phyloP scores from a whole-genome alignment of 2,329 filamentous ascomycete species.

The Sclerotinia borealis region DNA sequence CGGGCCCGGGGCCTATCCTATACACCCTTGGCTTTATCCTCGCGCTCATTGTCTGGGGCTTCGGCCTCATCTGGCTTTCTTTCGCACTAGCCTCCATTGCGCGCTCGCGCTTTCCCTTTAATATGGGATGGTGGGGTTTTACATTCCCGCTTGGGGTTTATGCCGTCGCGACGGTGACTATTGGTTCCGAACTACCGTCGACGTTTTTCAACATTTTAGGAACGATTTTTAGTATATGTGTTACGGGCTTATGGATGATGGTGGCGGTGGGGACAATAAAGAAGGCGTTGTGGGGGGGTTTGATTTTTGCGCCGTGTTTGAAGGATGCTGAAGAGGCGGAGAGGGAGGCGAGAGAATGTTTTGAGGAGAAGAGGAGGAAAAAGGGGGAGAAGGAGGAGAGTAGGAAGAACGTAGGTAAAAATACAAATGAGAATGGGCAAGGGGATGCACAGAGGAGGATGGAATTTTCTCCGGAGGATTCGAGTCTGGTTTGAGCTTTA shows the following conservation, averaged over 20 bases:
- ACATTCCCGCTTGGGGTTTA: slow-evolving; percentile 55
- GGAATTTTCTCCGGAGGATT: no score
- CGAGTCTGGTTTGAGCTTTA: not conserved
- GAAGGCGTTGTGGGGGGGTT: slow-evolving; percentile 41
- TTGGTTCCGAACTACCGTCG: slow-evolving; percentile 47
- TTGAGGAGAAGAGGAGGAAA: not conserved
- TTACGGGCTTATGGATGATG: slow-evolving; percentile 50
- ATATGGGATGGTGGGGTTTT: slow-evolving; percentile 59
- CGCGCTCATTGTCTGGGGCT: slow-evolving; percentile 51
- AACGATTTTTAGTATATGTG: slow-evolving; percentile 43
- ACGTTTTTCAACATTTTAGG: slow-evolving; percentile 51
- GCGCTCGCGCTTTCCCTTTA: slow-evolving; percentile 47
- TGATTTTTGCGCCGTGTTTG: slow-evolving; percentile 51
- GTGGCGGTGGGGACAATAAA: slow-evolving; percentile 44
- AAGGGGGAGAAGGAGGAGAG: not conserved
- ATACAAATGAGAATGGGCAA: not conserved
- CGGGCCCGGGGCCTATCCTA: slow-evolving; percentile 43
- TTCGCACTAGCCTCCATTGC: slow-evolving; percentile 46
- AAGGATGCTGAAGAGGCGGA: slow-evolving; percentile 29
- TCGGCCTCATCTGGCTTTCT: slow-evolving; percentile 48
- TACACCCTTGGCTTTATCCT: slow-evolving; percentile 52
- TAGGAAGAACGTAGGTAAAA: no score
- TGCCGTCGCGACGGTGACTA: slow-evolving; percentile 41
- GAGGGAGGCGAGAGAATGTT: slow-evolving; percentile 4
- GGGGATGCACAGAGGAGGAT: not conserved